A percentile compares a stretch with the other conserved stretches of the same genome.
Evolutionary conservation across 1,284 basidiomycete species (phyloP).

Genomic region (Ustilago vetiveriae): DNA sequence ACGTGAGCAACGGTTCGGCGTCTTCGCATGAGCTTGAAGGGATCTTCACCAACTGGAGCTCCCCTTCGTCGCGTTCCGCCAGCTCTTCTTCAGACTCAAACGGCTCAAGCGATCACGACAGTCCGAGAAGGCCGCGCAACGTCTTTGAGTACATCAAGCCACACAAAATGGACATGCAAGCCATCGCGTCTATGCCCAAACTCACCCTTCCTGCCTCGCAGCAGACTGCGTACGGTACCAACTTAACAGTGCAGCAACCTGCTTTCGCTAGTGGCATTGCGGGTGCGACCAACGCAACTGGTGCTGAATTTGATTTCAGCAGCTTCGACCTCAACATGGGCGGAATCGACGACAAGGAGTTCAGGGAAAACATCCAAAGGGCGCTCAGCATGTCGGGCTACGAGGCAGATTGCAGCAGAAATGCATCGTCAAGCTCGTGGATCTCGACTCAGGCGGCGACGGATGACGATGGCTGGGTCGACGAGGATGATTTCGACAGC

Average conservation of each 20-base stretch:
- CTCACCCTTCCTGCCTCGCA: constrained; percentile 21
- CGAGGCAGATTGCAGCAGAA: not conserved
- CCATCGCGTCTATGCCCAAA: constrained; percentile 18
- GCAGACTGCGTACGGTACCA: not conserved
- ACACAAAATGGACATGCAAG: constrained; percentile 4
- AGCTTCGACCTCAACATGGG: constrained; percentile 17
- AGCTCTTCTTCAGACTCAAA: constrained; percentile 23
- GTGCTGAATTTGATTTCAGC: constrained; percentile 6
- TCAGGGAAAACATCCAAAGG: constrained; percentile 21
- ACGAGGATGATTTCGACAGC: constrained; percentile 17
- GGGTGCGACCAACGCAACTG: not conserved
- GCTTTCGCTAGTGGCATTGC: constrained; percentile 13
- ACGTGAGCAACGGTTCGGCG: constrained; percentile 5
- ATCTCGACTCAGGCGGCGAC: constrained; percentile 3
- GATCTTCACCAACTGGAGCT: constrained; percentile 19
- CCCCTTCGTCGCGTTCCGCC: constrained; percentile 23
- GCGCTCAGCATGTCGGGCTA: constrained; percentile 7
- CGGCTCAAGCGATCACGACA: constrained; percentile 17
- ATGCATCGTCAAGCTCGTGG: constrained; percentile 19
- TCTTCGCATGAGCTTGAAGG: constrained; percentile 5
- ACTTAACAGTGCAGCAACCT: not conserved
- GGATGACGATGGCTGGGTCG: constrained; percentile 41
- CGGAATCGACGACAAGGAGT: not conserved
- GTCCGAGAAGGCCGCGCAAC: constrained; percentile 11
- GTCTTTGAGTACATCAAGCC: constrained; percentile 20